These are phyloP conservation scores for Nissolia schottii DNA, from an alignment of 306 rosid genomes.

Conservation along the genomic window DNA sequence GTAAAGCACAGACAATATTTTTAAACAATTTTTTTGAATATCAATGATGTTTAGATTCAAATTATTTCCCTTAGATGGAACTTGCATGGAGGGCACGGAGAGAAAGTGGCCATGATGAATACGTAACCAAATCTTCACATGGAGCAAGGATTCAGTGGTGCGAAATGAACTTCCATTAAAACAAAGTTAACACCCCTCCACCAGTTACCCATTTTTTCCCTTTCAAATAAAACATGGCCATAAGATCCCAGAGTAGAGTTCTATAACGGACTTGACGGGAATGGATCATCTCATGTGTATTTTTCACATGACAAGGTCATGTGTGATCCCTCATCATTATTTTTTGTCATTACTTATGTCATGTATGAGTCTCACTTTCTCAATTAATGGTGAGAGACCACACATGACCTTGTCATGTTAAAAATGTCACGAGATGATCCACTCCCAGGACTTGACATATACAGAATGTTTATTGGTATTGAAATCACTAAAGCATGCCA, in stretches of 20 bases:
- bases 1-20: not conserved
- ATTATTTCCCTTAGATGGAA: not conserved
- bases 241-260: too few relatives aligned
- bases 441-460: not conserved
- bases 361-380: too few relatives aligned
- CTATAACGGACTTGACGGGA: too few relatives aligned
- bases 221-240: not conserved
- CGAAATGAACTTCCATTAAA: not conserved
- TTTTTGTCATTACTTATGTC: too few relatives aligned
- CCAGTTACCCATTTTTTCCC: not conserved
- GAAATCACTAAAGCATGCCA: not conserved
- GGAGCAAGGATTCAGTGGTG: not conserved
- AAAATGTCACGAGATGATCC: too few relatives aligned
- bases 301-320: too few relatives aligned
- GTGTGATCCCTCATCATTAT: too few relatives aligned
- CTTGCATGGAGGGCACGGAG: not conserved
- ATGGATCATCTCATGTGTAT: too few relatives aligned
- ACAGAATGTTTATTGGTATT: not conserved
- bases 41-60: not conserved
- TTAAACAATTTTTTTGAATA: not conserved
- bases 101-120: too few relatives aligned
- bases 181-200: not conserved
- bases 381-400: too few relatives aligned
- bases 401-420: too few relatives aligned
- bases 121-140: not conserved